These are phyloP conservation scores for Pulveroboletus frians DNA, from an alignment of 768 basidiomycete genomes.

Conservation along the genomic window DNA sequence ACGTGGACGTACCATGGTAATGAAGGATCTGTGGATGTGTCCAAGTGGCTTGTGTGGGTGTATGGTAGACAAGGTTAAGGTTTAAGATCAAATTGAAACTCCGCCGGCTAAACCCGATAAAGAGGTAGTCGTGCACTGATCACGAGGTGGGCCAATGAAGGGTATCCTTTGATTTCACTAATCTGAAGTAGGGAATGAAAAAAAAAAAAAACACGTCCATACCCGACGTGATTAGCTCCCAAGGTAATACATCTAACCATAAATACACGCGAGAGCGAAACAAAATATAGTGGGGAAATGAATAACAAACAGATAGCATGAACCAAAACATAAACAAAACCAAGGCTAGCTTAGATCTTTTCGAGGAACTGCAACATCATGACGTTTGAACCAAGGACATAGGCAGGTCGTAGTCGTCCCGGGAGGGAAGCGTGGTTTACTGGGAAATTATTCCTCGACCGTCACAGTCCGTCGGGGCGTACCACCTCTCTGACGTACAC, in stretches of 20 bases:
- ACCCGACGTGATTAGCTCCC: conserved; percentile 10
- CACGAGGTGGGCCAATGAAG: not conserved
- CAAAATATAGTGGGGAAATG: not conserved
- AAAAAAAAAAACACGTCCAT: not conserved
- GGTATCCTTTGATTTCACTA: conserved; percentile 7
- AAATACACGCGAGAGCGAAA: conserved; percentile 18
- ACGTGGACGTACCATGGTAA: conserved; percentile 22
- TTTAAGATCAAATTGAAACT: conserved; percentile 8
- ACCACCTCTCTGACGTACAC: conserved; percentile 17
- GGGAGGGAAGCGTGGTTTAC: not conserved
- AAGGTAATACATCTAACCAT: conserved; percentile 14
- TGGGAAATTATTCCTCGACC: conserved; percentile 19
- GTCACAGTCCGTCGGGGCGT: conserved; percentile 20
- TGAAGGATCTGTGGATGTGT: conserved; percentile 1
- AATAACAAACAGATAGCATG: conserved; percentile 17
- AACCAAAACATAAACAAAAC: conserved; percentile 9
- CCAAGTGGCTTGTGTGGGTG: conserved; percentile 8
- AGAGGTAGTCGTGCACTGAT: not conserved
- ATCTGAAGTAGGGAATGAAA: not conserved
- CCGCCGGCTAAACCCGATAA: conserved; percentile 18
- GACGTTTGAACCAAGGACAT: not conserved
- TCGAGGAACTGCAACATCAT: not conserved
- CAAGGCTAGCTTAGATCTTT: conserved; percentile 6
- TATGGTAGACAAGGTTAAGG: conserved; percentile 21
- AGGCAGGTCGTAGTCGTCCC: not conserved